Conservation (phyloP, 225 moss, liverwort and hornwort species). For the Bryoerythrophyllum caledonicum region DNA sequence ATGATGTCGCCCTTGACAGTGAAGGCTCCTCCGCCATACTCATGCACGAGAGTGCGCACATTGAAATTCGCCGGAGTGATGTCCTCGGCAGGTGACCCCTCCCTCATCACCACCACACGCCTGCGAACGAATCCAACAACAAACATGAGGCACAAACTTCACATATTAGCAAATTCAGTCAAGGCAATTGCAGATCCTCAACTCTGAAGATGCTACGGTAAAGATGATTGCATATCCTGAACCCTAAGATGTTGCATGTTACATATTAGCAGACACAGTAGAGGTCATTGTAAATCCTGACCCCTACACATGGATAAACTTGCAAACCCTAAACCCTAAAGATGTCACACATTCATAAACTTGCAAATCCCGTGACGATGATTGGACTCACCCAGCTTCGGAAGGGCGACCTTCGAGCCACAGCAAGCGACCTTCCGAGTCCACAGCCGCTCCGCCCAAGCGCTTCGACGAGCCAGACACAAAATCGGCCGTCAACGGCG, state of each 20-base stretch:
- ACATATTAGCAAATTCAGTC: no score
- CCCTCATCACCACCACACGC: slow-evolving; percentile 74
- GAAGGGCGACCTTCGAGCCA: slow-evolving; percentile 86
- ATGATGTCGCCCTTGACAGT: slow-evolving; percentile 53
- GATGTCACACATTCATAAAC: no score
- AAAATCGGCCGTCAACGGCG: slow-evolving; percentile 84
- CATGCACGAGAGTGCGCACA: slow-evolving; percentile 78
- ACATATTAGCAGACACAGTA: no score
- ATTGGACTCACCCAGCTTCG: slow-evolving; percentile 70
- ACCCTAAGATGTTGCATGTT: no score
- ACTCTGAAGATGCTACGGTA: no score
- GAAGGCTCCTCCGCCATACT: slow-evolving; percentile 88
- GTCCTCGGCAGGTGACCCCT: slow-evolving; percentile 61
- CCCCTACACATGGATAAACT: no score
- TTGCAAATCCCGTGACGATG: not conserved
- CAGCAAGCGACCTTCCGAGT: slow-evolving; percentile 66
- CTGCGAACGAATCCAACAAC: slow-evolving; percentile 34
- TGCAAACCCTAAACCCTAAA: no score
- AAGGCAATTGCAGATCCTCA: no score
- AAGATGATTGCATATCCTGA: no score
- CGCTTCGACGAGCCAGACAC: slow-evolving; percentile 72
- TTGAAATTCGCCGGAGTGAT: slow-evolving; percentile 75
- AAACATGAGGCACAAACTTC: not conserved
- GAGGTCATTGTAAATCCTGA: no score
- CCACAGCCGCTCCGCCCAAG: slow-evolving; percentile 61